These are phyloP conservation scores for Cutaneotrichosporon arboriforme DNA, from an alignment of 1,284 basidiomycete genomes.

Conservation along the genomic window DNA sequence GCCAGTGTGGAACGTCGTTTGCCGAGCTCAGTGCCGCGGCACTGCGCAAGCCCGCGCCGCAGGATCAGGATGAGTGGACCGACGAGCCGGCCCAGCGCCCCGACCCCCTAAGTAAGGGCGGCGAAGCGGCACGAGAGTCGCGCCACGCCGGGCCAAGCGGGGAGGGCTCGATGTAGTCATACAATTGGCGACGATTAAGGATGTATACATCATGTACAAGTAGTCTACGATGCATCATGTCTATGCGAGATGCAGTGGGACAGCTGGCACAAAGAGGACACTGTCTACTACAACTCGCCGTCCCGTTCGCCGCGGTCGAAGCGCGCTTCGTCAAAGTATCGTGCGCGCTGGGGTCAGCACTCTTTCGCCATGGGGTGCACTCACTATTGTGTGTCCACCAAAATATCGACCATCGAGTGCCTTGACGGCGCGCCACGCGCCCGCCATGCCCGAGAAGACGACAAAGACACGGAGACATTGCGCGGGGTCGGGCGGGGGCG, in stretches of 20 bases:
- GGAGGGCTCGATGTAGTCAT: too few relatives aligned
- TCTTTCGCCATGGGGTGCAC: conserved; percentile 8
- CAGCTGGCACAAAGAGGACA: too few relatives aligned
- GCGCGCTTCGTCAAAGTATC: conserved; percentile 68
- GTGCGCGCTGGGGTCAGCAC: conserved; percentile 52
- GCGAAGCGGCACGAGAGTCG: neutral
- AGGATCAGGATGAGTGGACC: conserved; percentile 9
- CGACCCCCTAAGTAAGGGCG: neutral
- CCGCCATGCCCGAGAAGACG: conserved; percentile 76
- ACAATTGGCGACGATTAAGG: too few relatives aligned
- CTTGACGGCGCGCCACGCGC: conserved; percentile 87
- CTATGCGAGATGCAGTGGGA: neutral
- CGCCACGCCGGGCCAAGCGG: too few relatives aligned
- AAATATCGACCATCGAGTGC: conserved; percentile 88
- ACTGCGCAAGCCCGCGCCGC: conserved; percentile 9
- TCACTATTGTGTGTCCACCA: conserved; percentile 68
- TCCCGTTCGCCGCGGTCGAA: conserved; percentile 50
- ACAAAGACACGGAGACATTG: conserved; percentile 79
- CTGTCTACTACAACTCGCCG: conserved; percentile 19
- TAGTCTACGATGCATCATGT: neutral
- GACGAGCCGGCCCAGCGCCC: neutral
- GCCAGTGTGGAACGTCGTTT: conserved; percentile 34
- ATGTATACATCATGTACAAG: neutral
- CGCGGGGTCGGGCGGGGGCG: conserved; percentile 54
- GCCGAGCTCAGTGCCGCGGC: conserved; percentile 34